These are phyloP conservation scores for Umbelopsis vinacea DNA, from an alignment of 192 early-diverging fungal genomes.

Conservation along the genomic window DNA sequence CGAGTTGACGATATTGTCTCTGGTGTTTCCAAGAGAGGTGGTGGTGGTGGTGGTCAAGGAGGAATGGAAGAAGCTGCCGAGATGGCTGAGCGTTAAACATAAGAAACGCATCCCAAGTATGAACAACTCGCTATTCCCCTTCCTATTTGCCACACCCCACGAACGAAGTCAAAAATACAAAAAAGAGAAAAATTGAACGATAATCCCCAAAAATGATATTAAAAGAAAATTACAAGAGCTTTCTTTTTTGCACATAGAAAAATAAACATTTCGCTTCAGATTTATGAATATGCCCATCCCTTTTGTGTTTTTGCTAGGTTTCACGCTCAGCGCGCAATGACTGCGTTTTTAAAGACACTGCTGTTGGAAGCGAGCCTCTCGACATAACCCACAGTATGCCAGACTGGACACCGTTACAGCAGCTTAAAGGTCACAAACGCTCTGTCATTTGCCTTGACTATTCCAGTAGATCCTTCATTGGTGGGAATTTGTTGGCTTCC, in stretches of 20 bases:
- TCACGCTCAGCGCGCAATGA: background rate
- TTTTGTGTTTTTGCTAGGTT: background rate
- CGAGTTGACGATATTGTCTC: constrained; percentile 98
- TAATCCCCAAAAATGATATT: constrained; percentile 19
- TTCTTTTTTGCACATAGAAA: constrained; percentile 13
- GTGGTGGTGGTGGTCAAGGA: constrained; percentile 40
- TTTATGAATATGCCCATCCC: too few relatives aligned
- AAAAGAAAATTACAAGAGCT: constrained; percentile 13
- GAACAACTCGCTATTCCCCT: background rate
- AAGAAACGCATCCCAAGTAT: too few relatives aligned
- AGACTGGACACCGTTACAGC: background rate
- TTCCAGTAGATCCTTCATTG: constrained; percentile 28
- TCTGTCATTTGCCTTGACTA: constrained; percentile 30
- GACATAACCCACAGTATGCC: background rate
- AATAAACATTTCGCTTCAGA: too few relatives aligned
- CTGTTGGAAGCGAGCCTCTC: too few relatives aligned
- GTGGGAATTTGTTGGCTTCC: constrained; percentile 32
- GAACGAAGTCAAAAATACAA: background rate
- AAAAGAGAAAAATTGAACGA: background rate
- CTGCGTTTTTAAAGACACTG: background rate
- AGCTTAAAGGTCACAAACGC: constrained; percentile 33
- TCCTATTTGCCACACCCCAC: background rate
- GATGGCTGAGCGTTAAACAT: constrained; percentile 12
- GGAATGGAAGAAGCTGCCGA: constrained; percentile 15
- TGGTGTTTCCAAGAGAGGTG: constrained; percentile 72